phyloP scores from a whole-genome alignment of 2,329 filamentous ascomycete genomes.

The Fusarium sp. region DNA sequence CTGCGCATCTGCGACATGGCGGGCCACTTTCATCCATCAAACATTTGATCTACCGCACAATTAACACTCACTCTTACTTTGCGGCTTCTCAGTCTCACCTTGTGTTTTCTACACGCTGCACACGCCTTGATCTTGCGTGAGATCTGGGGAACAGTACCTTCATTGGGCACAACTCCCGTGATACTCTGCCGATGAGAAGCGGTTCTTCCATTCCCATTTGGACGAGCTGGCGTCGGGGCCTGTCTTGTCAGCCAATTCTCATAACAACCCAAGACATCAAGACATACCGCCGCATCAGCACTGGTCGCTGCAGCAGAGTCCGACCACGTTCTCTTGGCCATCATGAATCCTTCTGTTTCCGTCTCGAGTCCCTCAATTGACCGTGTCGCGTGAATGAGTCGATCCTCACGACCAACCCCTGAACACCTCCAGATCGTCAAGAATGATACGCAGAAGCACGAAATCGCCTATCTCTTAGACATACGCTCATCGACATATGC shows the following conservation, averaged over 20 bases:
- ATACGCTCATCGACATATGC: neutral
- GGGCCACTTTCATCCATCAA: conserved; percentile 54
- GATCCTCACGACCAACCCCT: neutral
- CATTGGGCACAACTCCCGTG: conserved; percentile 14
- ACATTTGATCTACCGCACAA: conserved; percentile 51
- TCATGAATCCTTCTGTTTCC: neutral
- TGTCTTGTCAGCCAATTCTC: conserved; percentile 17
- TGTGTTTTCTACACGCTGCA: conserved; percentile 54
- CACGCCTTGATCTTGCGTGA: conserved; percentile 55
- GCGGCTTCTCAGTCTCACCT: conserved; percentile 41
- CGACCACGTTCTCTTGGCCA: conserved; percentile 43
- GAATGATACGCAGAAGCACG: neutral
- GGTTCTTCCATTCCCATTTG: conserved; percentile 33
- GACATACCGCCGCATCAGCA: conserved; percentile 20
- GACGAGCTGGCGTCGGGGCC: conserved; percentile 23
- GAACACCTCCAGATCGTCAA: neutral
- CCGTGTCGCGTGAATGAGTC: neutral
- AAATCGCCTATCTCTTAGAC: neutral
- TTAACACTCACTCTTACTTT: neutral
- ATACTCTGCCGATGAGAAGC: conserved; percentile 35
- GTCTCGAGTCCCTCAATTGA: neutral
- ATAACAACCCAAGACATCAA: neutral
- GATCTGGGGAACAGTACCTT: conserved; percentile 47
- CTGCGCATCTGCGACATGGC: conserved; percentile 51
- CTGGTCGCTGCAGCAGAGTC: conserved; percentile 28